Conservation (phyloP, 306 rosid species). For the Inga leiocalycina region DNA sequence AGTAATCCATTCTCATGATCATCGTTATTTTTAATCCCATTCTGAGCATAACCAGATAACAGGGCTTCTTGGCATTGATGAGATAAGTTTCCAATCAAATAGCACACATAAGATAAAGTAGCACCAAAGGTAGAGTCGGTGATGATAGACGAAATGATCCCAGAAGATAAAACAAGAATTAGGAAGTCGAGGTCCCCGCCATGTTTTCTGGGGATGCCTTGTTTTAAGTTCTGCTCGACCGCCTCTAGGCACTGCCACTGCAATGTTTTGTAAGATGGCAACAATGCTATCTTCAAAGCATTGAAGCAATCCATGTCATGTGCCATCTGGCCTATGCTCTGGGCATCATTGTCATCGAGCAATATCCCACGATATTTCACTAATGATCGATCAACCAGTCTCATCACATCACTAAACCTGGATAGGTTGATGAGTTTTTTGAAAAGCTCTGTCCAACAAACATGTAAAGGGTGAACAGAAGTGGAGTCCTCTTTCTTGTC, state of each 20-base stretch:
- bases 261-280: slow-evolving; percentile 69
- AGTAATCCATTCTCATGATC: slow-evolving; percentile 46
- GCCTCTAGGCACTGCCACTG: slow-evolving; percentile 62
- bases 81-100: slow-evolving; percentile 75
- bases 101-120: slow-evolving; percentile 73
- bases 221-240: slow-evolving; percentile 68
- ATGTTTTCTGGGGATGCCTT: slow-evolving; percentile 53
- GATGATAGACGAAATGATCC: slow-evolving; percentile 53
- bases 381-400: slow-evolving; percentile 71
- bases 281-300: slow-evolving; percentile 68
- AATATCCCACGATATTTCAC: slow-evolving; percentile 53
- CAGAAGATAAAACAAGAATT: slow-evolving; percentile 70
- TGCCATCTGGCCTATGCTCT: slow-evolving; percentile 53
- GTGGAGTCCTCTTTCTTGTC: slow-evolving; percentile 40
- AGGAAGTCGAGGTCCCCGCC: slow-evolving; percentile 63
- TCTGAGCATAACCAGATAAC: slow-evolving; percentile 41
- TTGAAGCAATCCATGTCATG: slow-evolving; percentile 60
- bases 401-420: slow-evolving; percentile 61
- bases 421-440: slow-evolving; percentile 58
- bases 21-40: slow-evolving; percentile 34
- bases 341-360: slow-evolving; percentile 76
- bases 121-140: slow-evolving; percentile 55
- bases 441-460: slow-evolving; percentile 78
- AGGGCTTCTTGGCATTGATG: slow-evolving; percentile 57
- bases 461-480: slow-evolving; percentile 75